These are phyloP conservation scores for Artemisia argyi DNA, from an alignment of 129 eudicot species.

Conservation along the genomic window DNA sequence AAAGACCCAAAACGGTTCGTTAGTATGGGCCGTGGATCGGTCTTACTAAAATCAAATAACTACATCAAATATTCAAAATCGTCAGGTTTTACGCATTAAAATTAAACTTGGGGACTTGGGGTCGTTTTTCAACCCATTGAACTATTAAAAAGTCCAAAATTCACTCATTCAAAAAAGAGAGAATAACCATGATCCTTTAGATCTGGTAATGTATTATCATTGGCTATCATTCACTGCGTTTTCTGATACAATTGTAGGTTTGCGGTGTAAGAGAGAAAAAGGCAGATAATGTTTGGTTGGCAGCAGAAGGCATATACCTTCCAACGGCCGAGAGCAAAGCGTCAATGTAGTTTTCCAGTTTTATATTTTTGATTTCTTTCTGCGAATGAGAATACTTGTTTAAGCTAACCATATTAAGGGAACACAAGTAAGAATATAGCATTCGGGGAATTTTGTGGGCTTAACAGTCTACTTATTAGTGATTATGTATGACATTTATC, in stretches of 20 bases:
- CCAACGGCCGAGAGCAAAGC: slow-evolving; percentile 62
- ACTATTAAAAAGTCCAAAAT: too few relatives aligned
- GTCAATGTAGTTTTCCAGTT: slow-evolving; percentile 26
- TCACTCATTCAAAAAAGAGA: background rate
- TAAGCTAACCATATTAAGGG: slow-evolving; percentile 16
- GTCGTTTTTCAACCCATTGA: too few relatives aligned
- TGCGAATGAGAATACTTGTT: slow-evolving; percentile 7
- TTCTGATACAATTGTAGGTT: slow-evolving; percentile 78
- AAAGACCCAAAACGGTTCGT: too few relatives aligned
- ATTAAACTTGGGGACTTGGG: too few relatives aligned
- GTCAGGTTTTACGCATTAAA: too few relatives aligned
- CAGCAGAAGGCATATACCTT: slow-evolving; percentile 96
- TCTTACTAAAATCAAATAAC: too few relatives aligned
- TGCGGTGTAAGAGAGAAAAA: slow-evolving; percentile 87
- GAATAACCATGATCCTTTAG: background rate
- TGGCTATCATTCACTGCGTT: background rate
- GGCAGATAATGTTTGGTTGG: slow-evolving; percentile 90
- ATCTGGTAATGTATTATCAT: background rate
- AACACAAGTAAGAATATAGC: background rate
- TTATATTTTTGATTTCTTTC: background rate
- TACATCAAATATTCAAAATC: too few relatives aligned
- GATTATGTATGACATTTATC: background rate
- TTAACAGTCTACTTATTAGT: background rate
- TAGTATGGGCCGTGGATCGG: too few relatives aligned
- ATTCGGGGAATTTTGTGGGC: background rate